Evolutionary conservation across 2,329 filamentous ascomycete species (phyloP).

Genomic region (Ilyonectria destructans): DNA sequence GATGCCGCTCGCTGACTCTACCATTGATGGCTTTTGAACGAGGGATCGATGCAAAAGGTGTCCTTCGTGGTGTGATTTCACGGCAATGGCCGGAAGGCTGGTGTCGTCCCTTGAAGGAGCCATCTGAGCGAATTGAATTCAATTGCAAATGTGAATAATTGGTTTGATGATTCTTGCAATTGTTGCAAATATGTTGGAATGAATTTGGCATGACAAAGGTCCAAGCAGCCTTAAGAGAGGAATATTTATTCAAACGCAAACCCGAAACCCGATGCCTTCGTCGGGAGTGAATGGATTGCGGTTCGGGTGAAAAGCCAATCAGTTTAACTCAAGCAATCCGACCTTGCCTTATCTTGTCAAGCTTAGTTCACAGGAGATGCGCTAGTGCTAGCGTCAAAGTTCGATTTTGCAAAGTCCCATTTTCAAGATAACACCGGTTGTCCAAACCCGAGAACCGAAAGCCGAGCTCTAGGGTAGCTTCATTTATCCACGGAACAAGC

Average conservation of each 20-base stretch:
- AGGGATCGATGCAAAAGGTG: constrained; percentile 51
- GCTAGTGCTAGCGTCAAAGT: background rate
- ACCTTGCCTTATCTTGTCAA: background rate
- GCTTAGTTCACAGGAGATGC: no score
- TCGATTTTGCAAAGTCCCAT: background rate
- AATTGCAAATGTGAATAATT: background rate
- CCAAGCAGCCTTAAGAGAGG: background rate
- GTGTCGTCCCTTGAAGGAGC: background rate
- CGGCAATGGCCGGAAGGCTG: background rate
- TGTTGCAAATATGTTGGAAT: background rate
- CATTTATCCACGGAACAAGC: no score
- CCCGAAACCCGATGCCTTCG: background rate
- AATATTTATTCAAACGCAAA: background rate
- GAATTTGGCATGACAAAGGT: background rate
- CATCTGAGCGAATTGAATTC: background rate
- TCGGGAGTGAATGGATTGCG: background rate
- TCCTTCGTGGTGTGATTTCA: background rate
- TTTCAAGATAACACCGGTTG: no score
- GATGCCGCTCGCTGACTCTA: constrained; percentile 60
- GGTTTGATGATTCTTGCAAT: background rate
- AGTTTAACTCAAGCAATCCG: background rate
- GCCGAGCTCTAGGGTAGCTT: background rate
- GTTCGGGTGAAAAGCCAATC: background rate
- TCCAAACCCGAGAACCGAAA: constrained; percentile 1
- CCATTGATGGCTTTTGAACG: constrained; percentile 48